These are phyloP conservation scores for Oligophagozyma castellii DNA, from an alignment of 1,139 yeast species.

Conservation along the genomic window DNA sequence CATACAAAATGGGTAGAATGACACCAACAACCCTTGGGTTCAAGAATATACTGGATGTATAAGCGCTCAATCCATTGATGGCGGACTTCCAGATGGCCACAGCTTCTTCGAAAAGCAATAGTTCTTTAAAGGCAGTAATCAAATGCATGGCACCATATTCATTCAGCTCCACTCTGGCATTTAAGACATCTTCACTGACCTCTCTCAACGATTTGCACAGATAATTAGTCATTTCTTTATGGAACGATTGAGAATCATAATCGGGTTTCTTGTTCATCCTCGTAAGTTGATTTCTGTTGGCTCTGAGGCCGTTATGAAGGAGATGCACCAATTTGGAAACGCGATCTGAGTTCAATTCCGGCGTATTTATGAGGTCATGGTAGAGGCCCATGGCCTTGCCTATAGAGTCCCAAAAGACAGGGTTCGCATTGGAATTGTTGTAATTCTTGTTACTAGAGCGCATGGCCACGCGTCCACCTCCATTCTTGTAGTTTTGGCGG, in stretches of 20 bases:
- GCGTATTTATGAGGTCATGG: constrained; percentile 30
- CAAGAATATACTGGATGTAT: constrained; percentile 24
- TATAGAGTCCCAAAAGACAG: constrained; percentile 33
- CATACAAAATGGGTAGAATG: constrained; percentile 54
- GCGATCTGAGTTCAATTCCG: constrained; percentile 32
- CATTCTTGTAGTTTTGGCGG: constrained; percentile 17
- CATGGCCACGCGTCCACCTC: too few relatives aligned
- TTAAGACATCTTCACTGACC: constrained; percentile 35
- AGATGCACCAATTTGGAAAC: constrained; percentile 34
- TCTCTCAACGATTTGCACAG: constrained; percentile 34
- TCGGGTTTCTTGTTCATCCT: constrained; percentile 40
- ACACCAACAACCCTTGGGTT: constrained; percentile 56
- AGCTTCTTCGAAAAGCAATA: constrained; percentile 39
- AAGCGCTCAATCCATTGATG: constrained; percentile 22
- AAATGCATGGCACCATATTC: constrained; percentile 44
- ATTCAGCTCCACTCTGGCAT: constrained; percentile 28
- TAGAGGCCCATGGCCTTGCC: constrained; percentile 35
- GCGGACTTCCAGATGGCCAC: constrained; percentile 39
- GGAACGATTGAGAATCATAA: constrained; percentile 38
- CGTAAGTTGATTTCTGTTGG: constrained; percentile 35
- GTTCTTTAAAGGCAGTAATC: constrained; percentile 43
- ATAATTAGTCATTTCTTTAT: constrained; percentile 33
- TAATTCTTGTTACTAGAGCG: constrained; percentile 1
- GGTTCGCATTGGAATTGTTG: constrained; percentile 16
- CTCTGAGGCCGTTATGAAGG: constrained; percentile 36